Percentiles rank a stretch among this genome's conserved stretches.
phyloP scores from a whole-genome alignment of 1,139 yeast species.

The Protomyces gravidus region DNA sequence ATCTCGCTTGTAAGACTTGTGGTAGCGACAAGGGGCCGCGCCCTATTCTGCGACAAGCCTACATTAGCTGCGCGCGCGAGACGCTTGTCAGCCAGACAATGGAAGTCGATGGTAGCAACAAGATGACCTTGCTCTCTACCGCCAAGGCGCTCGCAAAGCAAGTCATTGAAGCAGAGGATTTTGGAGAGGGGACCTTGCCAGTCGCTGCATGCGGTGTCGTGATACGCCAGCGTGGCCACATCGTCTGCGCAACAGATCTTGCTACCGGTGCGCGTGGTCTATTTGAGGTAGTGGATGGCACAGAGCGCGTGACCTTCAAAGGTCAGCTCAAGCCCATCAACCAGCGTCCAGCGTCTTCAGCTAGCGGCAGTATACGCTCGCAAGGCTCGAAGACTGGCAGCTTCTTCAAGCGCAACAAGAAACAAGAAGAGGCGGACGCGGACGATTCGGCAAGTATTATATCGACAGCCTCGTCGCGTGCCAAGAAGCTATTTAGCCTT shows the following conservation, averaged over 20 bases:
- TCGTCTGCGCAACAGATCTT: slow-evolving; percentile 25
- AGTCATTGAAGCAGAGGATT: slow-evolving; percentile 19
- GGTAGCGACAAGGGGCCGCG: slow-evolving; percentile 13
- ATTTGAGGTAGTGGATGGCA: slow-evolving; percentile 20
- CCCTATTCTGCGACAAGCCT: slow-evolving; percentile 21
- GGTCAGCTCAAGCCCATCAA: slow-evolving; percentile 16
- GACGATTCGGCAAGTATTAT: slow-evolving; percentile 19
- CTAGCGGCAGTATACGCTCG: slow-evolving; percentile 9
- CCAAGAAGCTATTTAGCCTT: slow-evolving; percentile 7
- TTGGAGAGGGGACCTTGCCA: slow-evolving; percentile 17
- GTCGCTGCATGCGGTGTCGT: slow-evolving; percentile 27
- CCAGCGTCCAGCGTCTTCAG: neutral
- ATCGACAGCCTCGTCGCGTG: slow-evolving; percentile 19
- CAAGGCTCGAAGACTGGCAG: neutral
- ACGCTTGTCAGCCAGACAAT: slow-evolving; percentile 22
- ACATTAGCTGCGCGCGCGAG: slow-evolving; percentile 20
- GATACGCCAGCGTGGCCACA: slow-evolving; percentile 26
- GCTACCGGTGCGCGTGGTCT: slow-evolving; percentile 20
- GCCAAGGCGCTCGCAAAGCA: slow-evolving; percentile 15
- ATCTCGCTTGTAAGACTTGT: slow-evolving; percentile 11
- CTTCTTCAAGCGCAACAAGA: neutral
- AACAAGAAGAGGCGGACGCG: slow-evolving; percentile 12
- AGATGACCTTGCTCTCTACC: slow-evolving; percentile 10
- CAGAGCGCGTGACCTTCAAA: slow-evolving; percentile 25
- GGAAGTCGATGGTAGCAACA: slow-evolving; percentile 26